Evolutionary conservation across 1,139 yeast genomes (phyloP).

Genomic region (Saccharomyces hybrid): DNA sequence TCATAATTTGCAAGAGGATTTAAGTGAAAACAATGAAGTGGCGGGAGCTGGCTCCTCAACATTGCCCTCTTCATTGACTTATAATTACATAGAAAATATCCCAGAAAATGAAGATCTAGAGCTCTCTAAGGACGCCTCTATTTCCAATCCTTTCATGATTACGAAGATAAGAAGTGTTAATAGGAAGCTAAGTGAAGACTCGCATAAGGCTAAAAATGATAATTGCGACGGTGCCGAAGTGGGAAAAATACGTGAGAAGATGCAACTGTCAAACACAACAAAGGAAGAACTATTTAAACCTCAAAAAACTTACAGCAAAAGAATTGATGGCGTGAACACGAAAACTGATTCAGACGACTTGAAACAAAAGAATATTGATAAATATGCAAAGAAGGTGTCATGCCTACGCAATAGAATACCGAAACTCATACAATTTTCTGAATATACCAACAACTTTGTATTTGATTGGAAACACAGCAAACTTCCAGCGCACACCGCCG

Average conservation of each 20-base stretch:
- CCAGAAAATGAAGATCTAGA: slow-evolving; percentile 20
- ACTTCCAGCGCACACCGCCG: background rate
- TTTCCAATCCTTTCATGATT: slow-evolving; percentile 31
- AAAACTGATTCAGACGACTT: background rate
- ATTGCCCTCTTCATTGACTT: slow-evolving; percentile 19
- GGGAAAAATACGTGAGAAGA: background rate
- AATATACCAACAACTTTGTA: slow-evolving; percentile 13
- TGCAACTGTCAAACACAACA: background rate
- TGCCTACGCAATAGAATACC: background rate
- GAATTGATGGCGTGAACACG: background rate
- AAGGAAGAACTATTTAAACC: background rate
- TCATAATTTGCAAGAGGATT: slow-evolving; percentile 7
- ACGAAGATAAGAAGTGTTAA: slow-evolving; percentile 16
- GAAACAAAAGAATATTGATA: background rate
- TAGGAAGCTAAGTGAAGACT: slow-evolving; percentile 3
- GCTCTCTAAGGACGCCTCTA: slow-evolving; percentile 17
- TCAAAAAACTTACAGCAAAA: background rate
- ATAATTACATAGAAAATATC: slow-evolving; percentile 6
- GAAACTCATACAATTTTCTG: slow-evolving; percentile 11
- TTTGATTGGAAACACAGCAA: background rate
- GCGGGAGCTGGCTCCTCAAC: background rate
- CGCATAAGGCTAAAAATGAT: background rate
- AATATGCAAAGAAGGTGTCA: background rate
- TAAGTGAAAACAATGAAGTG: background rate
- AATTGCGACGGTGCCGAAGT: background rate